Evolutionary conservation across 192 early-diverging fungal species (phyloP).

Genomic region (Entophlyctis luteolus): DNA sequence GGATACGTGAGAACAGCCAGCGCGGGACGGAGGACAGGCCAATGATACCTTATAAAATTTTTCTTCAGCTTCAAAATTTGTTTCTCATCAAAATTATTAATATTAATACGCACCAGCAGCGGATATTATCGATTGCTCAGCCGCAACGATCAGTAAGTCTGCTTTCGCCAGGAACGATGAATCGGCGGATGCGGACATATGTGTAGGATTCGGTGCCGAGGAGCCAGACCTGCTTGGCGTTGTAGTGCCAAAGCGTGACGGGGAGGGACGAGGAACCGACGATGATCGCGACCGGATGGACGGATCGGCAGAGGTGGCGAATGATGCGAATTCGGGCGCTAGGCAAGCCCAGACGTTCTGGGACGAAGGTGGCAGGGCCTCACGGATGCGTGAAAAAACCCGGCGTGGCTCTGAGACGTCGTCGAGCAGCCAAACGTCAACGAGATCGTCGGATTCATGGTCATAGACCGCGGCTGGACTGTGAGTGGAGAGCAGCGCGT

Average conservation of each 20-base stretch:
- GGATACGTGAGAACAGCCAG: neutral
- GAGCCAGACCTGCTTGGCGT: neutral
- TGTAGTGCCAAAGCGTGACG: neutral
- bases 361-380: neutral
- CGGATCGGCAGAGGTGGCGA: neutral
- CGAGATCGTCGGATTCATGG: neutral
- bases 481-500: neutral
- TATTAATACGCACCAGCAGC: neutral
- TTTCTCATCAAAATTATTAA: neutral
- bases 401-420: neutral
- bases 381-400: neutral
- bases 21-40: neutral
- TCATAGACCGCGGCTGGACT: neutral
- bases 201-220: neutral
- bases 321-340: neutral
- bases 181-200: no score
- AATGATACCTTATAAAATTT: neutral
- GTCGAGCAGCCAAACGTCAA: neutral
- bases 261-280: neutral
- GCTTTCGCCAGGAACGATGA: neutral
- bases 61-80: neutral
- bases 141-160: neutral
- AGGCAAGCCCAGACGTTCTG: neutral
- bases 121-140: neutral
- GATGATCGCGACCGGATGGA: neutral